Base-by-base conservation (phyloP, 176 grass and related monocot species). In the Zea luxurians region DNA sequence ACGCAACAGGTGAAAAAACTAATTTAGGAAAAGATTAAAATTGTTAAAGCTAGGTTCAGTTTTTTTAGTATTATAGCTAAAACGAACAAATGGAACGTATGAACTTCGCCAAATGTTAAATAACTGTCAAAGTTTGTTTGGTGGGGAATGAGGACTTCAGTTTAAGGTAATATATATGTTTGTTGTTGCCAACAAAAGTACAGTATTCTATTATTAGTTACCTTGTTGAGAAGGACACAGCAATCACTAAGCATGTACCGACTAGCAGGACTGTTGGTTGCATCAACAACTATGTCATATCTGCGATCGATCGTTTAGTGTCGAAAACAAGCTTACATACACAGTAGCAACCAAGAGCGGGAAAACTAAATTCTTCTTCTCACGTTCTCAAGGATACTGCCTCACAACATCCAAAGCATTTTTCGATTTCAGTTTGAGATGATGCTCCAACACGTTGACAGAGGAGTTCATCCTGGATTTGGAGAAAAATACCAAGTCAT, bases 191-290 rank as follows among this genome's bases (percentile, higher is more conserved):
- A 69, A 41, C 5, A 5, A 52, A 52, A 13, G 13, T 53, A 70
- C 7, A 20, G 49, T 86, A 52, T 27, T 27, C 38, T 40, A 40
- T 40, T 17, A 46, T 48, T 61, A 35, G 21, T 65, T 86, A 97
- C 93, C 90, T 97, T 97, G 61, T 87, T 49, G 36, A 97, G 66
- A 47, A 97, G 83, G 58, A 89, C 86, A 87, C 93, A 97, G 48
- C 88, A 97, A 78, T 97, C 93, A 75, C 70, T 97, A 60, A 97
- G 90, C 88, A 97, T 91, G 86, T 97, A 97, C 10, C 93, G 88
- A 53, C 73, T 93, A 55, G 90, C 86, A 79, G 89, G 65, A 65
- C 89, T 93, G 71, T 97, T 89, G 1, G 93, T 97, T 69, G 93
- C 93, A 68, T 97, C 93, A 75, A 93, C 88, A 73, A 97, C 81